These are phyloP conservation scores for Kluyveromyces marxianus DNA, from an alignment of 1,139 yeast genomes.

Conservation along the genomic window DNA sequence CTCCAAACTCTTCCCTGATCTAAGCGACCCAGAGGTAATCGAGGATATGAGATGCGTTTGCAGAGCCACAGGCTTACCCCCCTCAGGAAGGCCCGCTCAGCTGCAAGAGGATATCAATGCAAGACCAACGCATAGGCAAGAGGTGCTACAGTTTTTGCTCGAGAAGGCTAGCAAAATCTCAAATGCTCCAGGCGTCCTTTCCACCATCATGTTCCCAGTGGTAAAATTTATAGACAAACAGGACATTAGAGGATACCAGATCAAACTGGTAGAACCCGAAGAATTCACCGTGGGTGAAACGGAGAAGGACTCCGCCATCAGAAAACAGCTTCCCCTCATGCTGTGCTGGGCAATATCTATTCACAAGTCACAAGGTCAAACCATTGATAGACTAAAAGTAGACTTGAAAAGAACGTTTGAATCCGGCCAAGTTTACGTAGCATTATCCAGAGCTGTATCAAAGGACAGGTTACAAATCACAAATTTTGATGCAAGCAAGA, in stretches of 20 bases:
- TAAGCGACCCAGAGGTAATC: slow-evolving; percentile 20
- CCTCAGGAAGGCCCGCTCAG: slow-evolving; percentile 16
- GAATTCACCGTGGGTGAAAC: slow-evolving; percentile 25
- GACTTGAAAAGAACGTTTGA: slow-evolving; percentile 68
- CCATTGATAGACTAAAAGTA: slow-evolving; percentile 68
- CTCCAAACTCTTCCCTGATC: slow-evolving; percentile 12
- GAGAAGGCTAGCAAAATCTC: slow-evolving; percentile 29
- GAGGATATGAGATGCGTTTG: slow-evolving; percentile 31
- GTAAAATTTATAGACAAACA: slow-evolving; percentile 5
- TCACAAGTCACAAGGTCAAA: slow-evolving; percentile 90
- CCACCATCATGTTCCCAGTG: slow-evolving; percentile 2
- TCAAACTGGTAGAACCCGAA: slow-evolving; percentile 12
- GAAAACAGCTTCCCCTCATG: slow-evolving; percentile 65
- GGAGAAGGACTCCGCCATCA: slow-evolving; percentile 26
- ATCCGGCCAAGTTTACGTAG: slow-evolving; percentile 84
- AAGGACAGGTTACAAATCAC: slow-evolving; percentile 65
- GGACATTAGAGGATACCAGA: slow-evolving; percentile 3
- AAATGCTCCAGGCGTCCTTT: slow-evolving; percentile 1
- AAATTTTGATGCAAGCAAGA: slow-evolving; percentile 58
- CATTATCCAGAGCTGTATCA: slow-evolving; percentile 80
- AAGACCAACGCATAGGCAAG: slow-evolving; percentile 15
- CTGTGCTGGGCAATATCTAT: slow-evolving; percentile 87
- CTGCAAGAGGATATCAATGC: slow-evolving; percentile 21
- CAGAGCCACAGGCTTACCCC: slow-evolving; percentile 26
- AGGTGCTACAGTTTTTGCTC: slow-evolving; percentile 30